Evolutionary conservation across 164 flowering plant genomes (phyloP), one percentile per base, ranked within the genome.

Genomic region (Stephania cephalantha): DNA sequence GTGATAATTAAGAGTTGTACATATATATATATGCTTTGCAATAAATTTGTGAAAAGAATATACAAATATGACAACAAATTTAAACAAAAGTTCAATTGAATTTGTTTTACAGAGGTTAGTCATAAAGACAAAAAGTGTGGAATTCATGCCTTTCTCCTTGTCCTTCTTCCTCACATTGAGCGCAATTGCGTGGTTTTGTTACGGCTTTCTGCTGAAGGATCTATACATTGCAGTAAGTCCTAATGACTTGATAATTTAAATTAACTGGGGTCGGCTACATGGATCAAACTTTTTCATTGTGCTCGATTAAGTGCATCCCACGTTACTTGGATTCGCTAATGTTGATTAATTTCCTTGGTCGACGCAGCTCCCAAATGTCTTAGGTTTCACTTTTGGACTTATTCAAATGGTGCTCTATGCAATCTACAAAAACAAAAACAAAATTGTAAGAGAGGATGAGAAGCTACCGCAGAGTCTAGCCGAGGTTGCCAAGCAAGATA

Each of bases 151-250:
- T 9, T 85, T 91, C 61, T 75, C 72, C 6, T 72, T 91, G 55
- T 90, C 94, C 7, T 81, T 88, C 72, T 91, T 84, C 82, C 90
- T 91, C 77, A 90, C 94, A 0, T 42, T 90, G 18, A 84, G 88
- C 45, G 97, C 94, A 3, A 80, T 90, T 55, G 77, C 81, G 84
- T 91, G 94, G 97, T 90, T 91, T 86, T 84, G 78, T 66, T 89
- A 91, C 70, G 97, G 97, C 4, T 69, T 88, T 44, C 75, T 90
- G 18, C 61, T 73, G 18, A 88, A 84, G 71, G 97, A 91, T 81
- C 42, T 74, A 20, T 87, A 78, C 74, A 79, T 91, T 63, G 69
- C 64, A 46, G 65, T 75, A 58, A 35, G 79, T 68, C 50, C 1
- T 29, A 6, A 7, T 25, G 6, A 25, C 9, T 10, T 20, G 7